Base-by-base conservation (phyloP, 495 filamentous ascomycete species). In the Sabuloglossum arenarium region DNA sequence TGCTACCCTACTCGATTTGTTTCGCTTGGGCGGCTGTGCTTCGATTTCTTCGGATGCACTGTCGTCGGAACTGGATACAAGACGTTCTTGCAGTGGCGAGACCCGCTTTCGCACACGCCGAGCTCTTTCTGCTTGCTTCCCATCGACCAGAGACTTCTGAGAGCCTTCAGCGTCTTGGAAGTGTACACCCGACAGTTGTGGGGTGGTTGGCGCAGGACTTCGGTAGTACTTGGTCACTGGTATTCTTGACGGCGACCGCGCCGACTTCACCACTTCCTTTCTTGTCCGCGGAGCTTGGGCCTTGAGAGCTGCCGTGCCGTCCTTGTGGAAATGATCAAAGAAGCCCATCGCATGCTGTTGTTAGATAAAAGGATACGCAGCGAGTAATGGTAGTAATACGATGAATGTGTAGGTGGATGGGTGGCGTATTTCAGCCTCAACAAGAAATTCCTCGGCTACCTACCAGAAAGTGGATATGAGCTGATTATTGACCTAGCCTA, bases 261-360 rank as follows among this genome's bases (percentile, higher is more conserved):
- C 64, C 51, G 66, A 62, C 51, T 72, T 70, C 34, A 71, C 67
- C 47, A 57, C 31, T 37, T 75, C 68, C 62, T 74, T 72, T 58
- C 73, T 71, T 14, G 72, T 71, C 58, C 73, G 68, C 23, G 71
- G 63, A 37, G 71, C 72, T 59, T 75, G 70, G n/a, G 72, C 62
- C 56, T 76, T 73, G 53, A 76, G 61, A 23, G 73, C 72, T 45
- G 73, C 71, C 43, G 63, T 67, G 59, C 72, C 73, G 65, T 70
- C 70, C 67, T 75, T 77, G 53, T 77, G 74, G 55, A 78, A 67
- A 60, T 75, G 71, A 61, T 76, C 73, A 61, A 78, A 78, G 63
- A 75, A 74, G 54, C 73, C 73, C 74, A 77, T 77, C 56, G 52
- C n/a, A 2, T 30, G 4, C 28, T 29, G 16, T 16, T 16, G 16